Conservation (phyloP, 1,139 yeast species). For the Candida glucosophila region DNA sequence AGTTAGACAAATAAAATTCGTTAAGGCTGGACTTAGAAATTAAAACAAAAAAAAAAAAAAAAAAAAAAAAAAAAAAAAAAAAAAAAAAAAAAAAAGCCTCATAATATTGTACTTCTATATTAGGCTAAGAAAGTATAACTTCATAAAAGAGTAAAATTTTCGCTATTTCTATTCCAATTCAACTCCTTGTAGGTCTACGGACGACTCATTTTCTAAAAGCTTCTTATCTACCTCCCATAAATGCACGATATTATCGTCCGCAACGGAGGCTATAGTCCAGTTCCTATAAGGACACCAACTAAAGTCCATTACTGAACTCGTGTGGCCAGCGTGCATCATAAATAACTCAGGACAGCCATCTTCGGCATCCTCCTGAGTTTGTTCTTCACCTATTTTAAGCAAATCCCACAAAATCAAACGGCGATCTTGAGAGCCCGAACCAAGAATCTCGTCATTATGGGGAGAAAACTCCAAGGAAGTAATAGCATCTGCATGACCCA, state of each 20-base stretch:
- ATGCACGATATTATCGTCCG: slow-evolving; percentile 73
- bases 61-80: too few relatives aligned
- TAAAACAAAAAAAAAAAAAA: too few relatives aligned
- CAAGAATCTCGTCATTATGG: slow-evolving; percentile 61
- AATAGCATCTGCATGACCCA: slow-evolving; percentile 69
- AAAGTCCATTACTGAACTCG: slow-evolving; percentile 65
- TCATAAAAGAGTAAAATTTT: too few relatives aligned
- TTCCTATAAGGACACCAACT: slow-evolving; percentile 62
- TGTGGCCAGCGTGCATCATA: slow-evolving; percentile 86
- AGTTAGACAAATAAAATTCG: too few relatives aligned
- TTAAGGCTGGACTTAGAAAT: too few relatives aligned
- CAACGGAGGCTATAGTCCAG: slow-evolving; percentile 67
- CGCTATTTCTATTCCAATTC: slow-evolving; percentile 21
- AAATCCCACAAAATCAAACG: slow-evolving; percentile 71
- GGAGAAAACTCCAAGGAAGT: slow-evolving; percentile 68
- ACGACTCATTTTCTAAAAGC: slow-evolving; percentile 32
- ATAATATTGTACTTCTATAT: too few relatives aligned
- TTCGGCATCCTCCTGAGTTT: slow-evolving; percentile 66
- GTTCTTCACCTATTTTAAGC: slow-evolving; percentile 67
- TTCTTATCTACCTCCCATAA: slow-evolving; percentile 61
- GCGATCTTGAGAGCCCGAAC: slow-evolving; percentile 66
- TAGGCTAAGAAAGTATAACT: too few relatives aligned
- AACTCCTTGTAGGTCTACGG: slow-evolving; percentile 11
- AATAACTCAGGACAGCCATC: slow-evolving; percentile 77
- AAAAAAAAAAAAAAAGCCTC: too few relatives aligned